Base-by-base conservation (phyloP, 345 rosid genomes). In the Dipteronia sinensis region DNA sequence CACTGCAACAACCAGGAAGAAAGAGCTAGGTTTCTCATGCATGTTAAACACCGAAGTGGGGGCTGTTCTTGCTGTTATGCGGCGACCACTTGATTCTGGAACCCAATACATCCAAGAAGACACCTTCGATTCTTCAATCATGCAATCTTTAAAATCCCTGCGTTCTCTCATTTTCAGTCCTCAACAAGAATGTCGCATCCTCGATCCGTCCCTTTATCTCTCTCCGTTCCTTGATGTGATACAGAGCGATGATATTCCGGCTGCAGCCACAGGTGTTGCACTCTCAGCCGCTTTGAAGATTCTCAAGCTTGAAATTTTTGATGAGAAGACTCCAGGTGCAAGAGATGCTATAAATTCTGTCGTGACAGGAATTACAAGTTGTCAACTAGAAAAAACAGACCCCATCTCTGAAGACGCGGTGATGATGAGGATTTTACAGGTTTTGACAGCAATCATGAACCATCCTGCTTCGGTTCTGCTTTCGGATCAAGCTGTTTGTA, bases 1-100 rank as follows among this genome's bases (percentile, higher is more conserved):
- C 47, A n/a, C 17, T 2, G 65, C 47, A 22, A 82, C 70, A 77
- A 72, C 80, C 67, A 84, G 76, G 63, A 82, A 92, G 75, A 92
- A 86, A 82, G 90, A 91, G 80, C 77, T 90, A 0, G 93, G 90
- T 15, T 75, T 92, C 67, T 92, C 98, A 0, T 95, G 97, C 87
- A 95, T 95, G 98, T 84, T 95, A 58, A 95, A 91, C 89, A 91
- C 99, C 0, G 99, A 95, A 77, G 93, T 95, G 1, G 94, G 95
- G 0, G 95, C 98, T 8, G 87, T 95, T 69, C 90, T 95, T 0
- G 97, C 97, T 0, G 93, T 92, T 49, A 84, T 95, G 29, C 89
- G 98, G 34, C 85, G 98, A 3, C 97, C 97, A 2, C 23, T 77
- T 0, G 86, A 86, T 65, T 78, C 84, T 3, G 17, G 83, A 20